Evolutionary conservation across 2,329 filamentous ascomycete genomes (phyloP).

Genomic region (Xylariaceae sp.): DNA sequence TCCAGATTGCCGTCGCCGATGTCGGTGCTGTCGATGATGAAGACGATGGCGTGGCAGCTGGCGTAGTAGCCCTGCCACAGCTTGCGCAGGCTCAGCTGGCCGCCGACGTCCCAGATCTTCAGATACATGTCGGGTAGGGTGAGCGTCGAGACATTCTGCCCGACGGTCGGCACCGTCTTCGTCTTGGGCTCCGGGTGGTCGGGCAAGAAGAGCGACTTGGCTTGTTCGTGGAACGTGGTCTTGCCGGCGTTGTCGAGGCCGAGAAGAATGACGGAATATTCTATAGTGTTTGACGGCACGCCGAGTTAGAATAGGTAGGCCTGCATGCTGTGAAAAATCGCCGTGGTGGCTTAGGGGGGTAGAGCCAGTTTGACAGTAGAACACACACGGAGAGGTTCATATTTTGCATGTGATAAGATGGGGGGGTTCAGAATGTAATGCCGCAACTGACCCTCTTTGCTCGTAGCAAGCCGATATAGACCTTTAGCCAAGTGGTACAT

Average conservation of each 20-base stretch:
- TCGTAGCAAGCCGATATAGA: slow-evolving; percentile 89
- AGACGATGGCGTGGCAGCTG: slow-evolving; percentile 92
- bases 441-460: slow-evolving; percentile 73
- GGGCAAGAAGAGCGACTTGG: slow-evolving; percentile 79
- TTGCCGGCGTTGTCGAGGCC: slow-evolving; percentile 98
- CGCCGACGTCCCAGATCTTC: slow-evolving; percentile 97
- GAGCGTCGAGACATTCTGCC: slow-evolving; percentile 92
- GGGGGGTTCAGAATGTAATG: slow-evolving; percentile 6
- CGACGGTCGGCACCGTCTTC: slow-evolving; percentile 93
- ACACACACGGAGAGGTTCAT: neutral
- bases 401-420: neutral
- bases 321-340: neutral
- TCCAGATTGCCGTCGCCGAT: slow-evolving; percentile 75
- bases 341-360: neutral
- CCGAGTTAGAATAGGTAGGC: slow-evolving; percentile 8
- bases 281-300: slow-evolving; percentile 41
- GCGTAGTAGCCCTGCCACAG: slow-evolving; percentile 96
- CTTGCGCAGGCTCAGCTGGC: slow-evolving; percentile 79
- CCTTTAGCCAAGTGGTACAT: slow-evolving; percentile 98
- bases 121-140: slow-evolving; percentile 91
- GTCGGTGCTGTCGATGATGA: slow-evolving; percentile 93
- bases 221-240: slow-evolving; percentile 94
- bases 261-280: slow-evolving; percentile 95
- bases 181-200: slow-evolving; percentile 57
- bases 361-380: neutral